A percentile compares a stretch with the other conserved stretches of the same genome.
These are phyloP conservation scores for Penicillium antarcticum DNA, from an alignment of 495 filamentous ascomycete genomes.

Conservation along the genomic window DNA sequence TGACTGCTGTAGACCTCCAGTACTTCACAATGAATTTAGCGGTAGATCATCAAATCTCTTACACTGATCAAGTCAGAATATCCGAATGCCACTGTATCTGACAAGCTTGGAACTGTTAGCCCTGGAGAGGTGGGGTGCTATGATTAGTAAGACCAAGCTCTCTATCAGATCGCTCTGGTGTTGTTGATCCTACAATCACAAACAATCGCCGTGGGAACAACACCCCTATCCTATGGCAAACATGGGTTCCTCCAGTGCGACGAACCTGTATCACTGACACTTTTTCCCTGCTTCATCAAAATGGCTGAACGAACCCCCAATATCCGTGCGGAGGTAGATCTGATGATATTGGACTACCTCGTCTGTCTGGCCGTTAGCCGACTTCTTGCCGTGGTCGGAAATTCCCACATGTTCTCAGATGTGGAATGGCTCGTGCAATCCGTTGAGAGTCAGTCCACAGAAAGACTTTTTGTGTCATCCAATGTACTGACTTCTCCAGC, in stretches of 20 bases:
- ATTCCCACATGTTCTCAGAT: not conserved
- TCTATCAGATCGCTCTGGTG: no score
- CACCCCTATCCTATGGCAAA: not conserved
- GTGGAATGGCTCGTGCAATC: slow-evolving; percentile 21
- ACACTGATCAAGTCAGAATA: no score
- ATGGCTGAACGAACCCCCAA: slow-evolving; percentile 15
- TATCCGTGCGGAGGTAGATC: slow-evolving; percentile 40
- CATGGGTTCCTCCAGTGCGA: not conserved
- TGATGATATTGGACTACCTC: slow-evolving; percentile 55
- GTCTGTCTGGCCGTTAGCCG: slow-evolving; percentile 38
- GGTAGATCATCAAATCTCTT: slow-evolving; percentile 7
- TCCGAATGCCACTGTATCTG: no score
- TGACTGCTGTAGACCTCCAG: no score
- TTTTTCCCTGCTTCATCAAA: not conserved
- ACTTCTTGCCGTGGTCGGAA: slow-evolving; percentile 16
- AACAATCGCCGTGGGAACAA: not conserved
- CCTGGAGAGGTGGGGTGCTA: slow-evolving; percentile 1
- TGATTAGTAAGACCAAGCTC: no score
- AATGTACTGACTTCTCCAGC: not conserved
- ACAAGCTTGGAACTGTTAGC: no score
- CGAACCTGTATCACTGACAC: not conserved
- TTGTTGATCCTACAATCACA: not conserved
- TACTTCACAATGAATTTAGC: no score
- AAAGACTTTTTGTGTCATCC: not conserved
- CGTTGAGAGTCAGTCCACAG: slow-evolving; percentile 18